phyloP scores from a whole-genome alignment of 2,329 filamentous ascomycete species.

The Botrytis byssoidea region DNA sequence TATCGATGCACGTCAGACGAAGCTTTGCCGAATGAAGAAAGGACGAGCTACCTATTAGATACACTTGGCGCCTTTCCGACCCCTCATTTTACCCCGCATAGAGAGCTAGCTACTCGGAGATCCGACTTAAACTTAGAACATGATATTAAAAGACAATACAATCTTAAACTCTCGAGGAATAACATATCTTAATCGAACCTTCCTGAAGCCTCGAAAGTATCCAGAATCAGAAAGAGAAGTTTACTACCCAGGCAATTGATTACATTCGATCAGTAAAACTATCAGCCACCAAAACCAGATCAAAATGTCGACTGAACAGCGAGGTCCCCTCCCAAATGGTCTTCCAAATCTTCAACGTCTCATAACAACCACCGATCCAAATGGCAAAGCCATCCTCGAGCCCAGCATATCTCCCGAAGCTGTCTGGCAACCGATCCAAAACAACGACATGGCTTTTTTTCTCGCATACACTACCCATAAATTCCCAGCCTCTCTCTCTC shows the following conservation, averaged over 20 bases:
- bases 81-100: slow-evolving; percentile 9
- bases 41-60: background rate
- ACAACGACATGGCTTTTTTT: slow-evolving; percentile 30
- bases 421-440: slow-evolving; percentile 25
- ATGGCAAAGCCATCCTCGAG: slow-evolving; percentile 30
- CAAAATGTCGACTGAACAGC: slow-evolving; percentile 3
- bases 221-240: background rate
- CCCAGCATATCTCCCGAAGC: slow-evolving; percentile 21
- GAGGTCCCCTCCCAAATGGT: slow-evolving; percentile 23
- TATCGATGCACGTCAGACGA: background rate
- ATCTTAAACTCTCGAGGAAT: background rate
- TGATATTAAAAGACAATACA: background rate
- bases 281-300: background rate
- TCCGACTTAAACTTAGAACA: background rate
- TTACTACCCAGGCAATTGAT: background rate
- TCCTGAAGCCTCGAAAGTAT: background rate
- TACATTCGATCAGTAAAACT: background rate
- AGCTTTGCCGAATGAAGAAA: background rate
- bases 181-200: background rate
- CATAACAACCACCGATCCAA: slow-evolving; percentile 29
- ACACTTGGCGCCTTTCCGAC: background rate
- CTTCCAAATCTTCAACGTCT: slow-evolving; percentile 30
- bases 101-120: background rate
- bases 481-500: slow-evolving; percentile 27
- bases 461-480: slow-evolving; percentile 30